Base-by-base conservation (phyloP, 345 rosid genomes). In the Eucalyptus paniculata region DNA sequence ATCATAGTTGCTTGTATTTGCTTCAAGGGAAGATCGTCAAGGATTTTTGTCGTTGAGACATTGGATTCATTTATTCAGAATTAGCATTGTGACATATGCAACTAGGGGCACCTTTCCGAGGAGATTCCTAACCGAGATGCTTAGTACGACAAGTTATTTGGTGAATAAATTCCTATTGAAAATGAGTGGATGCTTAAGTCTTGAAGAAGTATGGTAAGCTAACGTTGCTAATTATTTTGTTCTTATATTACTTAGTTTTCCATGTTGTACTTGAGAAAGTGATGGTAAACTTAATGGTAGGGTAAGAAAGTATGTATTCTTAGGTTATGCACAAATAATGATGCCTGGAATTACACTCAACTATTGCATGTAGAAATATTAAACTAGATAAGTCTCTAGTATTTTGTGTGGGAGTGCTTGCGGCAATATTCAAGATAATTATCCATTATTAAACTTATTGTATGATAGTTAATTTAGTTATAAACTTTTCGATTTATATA, bases 51-150 rank as follows among this genome's bases (percentile, higher is more conserved):
- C 2, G 18, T 8, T 3, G 3, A 30, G 72, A 62, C 32, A 60
- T 12, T 12, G 14, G 72, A 62, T 62, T 62, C 34, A 30, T 62
- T n/a, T 62, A 62, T 62, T 60, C 4, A 60, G 15, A 60, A 60
- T 28, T 1, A 12, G 7, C 13, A 60, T 60, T 28, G n/a, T 5
- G n/a, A 60, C 67, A 45, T 45, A 45, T 45, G 11, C 47, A 45
- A 45, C 11, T 45, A 47, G 34, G 72, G 16, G 6, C 9, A 62
- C 34, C 3, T 62, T 62, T 30, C 1, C 19, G 17, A 30, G 72
- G 34, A 62, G 5, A 62, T 62, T 30, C 72, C 34, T 13, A 2
- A 62, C 2, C 0, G 34, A 30, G 2, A 30, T 2, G 9, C 18
- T 62, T 62, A 13, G 34, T 62, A 1, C 5, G 9, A 30, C 34